These are phyloP conservation scores for Leucaena leucocephala DNA, from an alignment of 306 rosid species.

Conservation along the genomic window DNA sequence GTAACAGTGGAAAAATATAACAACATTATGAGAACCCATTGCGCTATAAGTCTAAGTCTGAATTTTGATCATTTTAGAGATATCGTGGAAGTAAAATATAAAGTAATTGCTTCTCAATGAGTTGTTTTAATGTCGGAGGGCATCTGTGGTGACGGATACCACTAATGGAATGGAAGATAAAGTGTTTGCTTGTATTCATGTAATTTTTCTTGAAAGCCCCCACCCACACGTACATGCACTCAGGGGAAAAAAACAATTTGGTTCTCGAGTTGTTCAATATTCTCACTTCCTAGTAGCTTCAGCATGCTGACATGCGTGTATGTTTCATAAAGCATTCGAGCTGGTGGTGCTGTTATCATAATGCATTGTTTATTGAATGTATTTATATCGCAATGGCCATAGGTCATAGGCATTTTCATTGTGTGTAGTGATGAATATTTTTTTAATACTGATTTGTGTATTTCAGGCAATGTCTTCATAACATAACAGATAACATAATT, in stretches of 20 bases:
- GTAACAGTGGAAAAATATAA: conserved; percentile 9
- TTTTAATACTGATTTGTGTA: too few relatives aligned
- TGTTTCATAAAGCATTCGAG: conserved; percentile 73
- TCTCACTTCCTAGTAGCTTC: background rate
- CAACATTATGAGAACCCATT: background rate
- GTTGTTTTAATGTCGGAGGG: conserved; percentile 1
- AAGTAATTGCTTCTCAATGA: background rate
- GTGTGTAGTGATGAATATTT: too few relatives aligned
- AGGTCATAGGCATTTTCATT: too few relatives aligned
- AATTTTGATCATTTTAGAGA: conserved; percentile 22
- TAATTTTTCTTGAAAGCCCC: background rate
- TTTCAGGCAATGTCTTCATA: too few relatives aligned
- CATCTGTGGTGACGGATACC: conserved; percentile 1
- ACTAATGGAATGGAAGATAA: conserved; percentile 9
- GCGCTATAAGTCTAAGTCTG: conserved; percentile 25
- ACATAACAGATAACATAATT: too few relatives aligned
- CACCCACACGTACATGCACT: too few relatives aligned
- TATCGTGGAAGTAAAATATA: conserved; percentile 4
- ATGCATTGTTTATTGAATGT: too few relatives aligned
- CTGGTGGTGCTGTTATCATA: conserved; percentile 99
- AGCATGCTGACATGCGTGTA: conserved; percentile 45
- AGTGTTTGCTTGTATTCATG: too few relatives aligned
- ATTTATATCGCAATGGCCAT: too few relatives aligned
- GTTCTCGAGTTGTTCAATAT: too few relatives aligned
- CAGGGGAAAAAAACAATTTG: too few relatives aligned